phyloP scores from a whole-genome alignment of 75 land plant genomes.

The Pinus tabuliformis region DNA sequence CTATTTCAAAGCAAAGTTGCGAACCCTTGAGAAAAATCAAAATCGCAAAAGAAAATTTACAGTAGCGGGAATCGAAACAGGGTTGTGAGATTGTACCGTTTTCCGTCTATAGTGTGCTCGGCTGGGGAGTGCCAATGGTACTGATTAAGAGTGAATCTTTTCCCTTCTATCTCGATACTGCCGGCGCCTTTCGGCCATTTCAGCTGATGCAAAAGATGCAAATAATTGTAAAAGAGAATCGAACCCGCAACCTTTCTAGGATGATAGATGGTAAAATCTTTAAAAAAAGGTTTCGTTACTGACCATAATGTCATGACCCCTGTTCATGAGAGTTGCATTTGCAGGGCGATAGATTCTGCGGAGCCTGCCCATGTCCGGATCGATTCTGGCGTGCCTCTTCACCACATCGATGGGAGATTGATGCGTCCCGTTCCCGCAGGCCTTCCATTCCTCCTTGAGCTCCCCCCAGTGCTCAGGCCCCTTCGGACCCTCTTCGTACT shows the following conservation, averaged over 20 bases:
- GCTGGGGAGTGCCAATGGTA: slow-evolving; percentile 42
- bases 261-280: background rate
- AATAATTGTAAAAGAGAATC: background rate
- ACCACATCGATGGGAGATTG: slow-evolving; percentile 59
- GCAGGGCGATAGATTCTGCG: slow-evolving; percentile 9
- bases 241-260: background rate
- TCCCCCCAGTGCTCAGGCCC: slow-evolving; percentile 55
- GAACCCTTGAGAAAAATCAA: background rate
- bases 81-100: slow-evolving; percentile 11
- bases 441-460: slow-evolving; percentile 38
- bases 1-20: background rate
- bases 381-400: background rate
- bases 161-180: slow-evolving; percentile 25
- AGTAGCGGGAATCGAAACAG: background rate
- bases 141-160: slow-evolving; percentile 17
- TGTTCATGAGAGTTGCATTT: slow-evolving; percentile 14
- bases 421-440: slow-evolving; percentile 29
- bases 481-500: slow-evolving; percentile 17
- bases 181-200: slow-evolving; percentile 26
- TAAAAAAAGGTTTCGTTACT: background rate
- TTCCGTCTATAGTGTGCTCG: slow-evolving; percentile 40
- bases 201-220: background rate
- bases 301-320: slow-evolving; percentile 29
- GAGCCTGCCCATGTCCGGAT: background rate
- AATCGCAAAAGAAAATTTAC: background rate